Evolutionary conservation across 108 stramenopile genomes (phyloP), one percentile per base, ranked within the genome.

Genomic region (Conticribra weissflogii): DNA sequence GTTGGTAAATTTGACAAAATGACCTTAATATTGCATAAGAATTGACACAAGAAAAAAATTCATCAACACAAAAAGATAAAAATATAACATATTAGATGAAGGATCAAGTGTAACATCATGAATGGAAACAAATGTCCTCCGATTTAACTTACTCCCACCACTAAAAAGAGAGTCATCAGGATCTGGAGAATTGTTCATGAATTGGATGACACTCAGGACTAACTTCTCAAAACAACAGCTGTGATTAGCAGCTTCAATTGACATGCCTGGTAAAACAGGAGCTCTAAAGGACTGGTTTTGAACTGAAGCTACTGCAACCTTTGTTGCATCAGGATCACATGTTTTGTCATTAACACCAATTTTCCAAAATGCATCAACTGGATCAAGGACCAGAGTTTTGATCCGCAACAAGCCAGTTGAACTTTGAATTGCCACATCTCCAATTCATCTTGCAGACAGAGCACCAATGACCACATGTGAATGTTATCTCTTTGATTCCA

Each of bases 91-190:
- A 4, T 24, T 24, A 5, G 16, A 17, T 4, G 57, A 59, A 14
- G 57, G 57, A 41, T 59, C 18, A 18, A 59, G 21, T 17, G 57
- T 59, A 25, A 4, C n/a, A 17, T 59, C 57, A 41, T 59, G 57
- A 36, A 59, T 3, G 5, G 57, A 5, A 3, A 59, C 57, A 59
- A 36, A 59, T 17, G 34, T 41, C 4, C 57, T 17, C 57, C 57
- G 23, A 59, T 59, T 59, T 8, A 12, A 12, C 27, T 59, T 22
- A n/a, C 21, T 17, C 16, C 57, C 57, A 24, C 57, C 57, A 59
- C 57, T 59, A 24, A 21, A 59, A 4, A 59, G n/a, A n/a, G 57
- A 59, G 4, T 18, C 57, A 18, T 24, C 57, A 4, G 57, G 33
- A 17, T 59, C 34, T 4, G 16, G 18, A 14, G 18, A 36, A 33